Base-by-base conservation (phyloP, 441 rosid species). In the Erodium trifolium region DNA sequence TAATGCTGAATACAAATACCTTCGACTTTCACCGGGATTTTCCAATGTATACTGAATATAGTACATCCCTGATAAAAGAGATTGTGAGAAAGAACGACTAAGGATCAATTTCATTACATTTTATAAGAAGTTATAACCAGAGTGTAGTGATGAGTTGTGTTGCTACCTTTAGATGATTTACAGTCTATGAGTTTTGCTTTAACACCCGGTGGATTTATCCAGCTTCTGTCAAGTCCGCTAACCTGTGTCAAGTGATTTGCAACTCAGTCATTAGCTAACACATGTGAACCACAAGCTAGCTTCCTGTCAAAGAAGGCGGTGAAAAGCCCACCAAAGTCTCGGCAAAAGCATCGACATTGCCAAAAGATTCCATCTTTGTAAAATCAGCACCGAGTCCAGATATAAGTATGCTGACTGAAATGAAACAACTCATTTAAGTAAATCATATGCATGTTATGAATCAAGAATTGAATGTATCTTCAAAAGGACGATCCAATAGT, bases 371-470 rank as follows among this genome's bases (percentile, higher is more conserved):
- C 91, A 94, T 83, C 73, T 78, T 79, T 7, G 99, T 94, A 62
- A 86, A 94, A 79, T 93, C 96, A 1, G 97, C 90, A 59, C 96
- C 95, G n/a, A 93, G 78, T 66, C 96, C 99, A 55, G 97, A 84
- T 84, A 93, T 93, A 37, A 82, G 88, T 2, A 87, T 78, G 59
- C 84, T 87, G 65, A 88, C 95, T 88, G 75, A 37, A 37, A 37
- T 37, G 41, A 37, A 37, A 8, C 41, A 37, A 37, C 41, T 66
- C 57, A 65, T 64, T 66, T 37, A 29, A 63, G 60, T 53, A 7
- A 37, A 34, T 49, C 67, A 60, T 27, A 5, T 53, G 19, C 5
- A 53, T 53, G 2, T 14, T 53, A 4, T 53, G 60, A 53, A 53
- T 53, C 18, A 53, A 53, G 60, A 14, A 53, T 45, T 12, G 3